These are phyloP conservation scores for Psilocybe azurescens DNA, from an alignment of 768 basidiomycete genomes.

Conservation along the genomic window DNA sequence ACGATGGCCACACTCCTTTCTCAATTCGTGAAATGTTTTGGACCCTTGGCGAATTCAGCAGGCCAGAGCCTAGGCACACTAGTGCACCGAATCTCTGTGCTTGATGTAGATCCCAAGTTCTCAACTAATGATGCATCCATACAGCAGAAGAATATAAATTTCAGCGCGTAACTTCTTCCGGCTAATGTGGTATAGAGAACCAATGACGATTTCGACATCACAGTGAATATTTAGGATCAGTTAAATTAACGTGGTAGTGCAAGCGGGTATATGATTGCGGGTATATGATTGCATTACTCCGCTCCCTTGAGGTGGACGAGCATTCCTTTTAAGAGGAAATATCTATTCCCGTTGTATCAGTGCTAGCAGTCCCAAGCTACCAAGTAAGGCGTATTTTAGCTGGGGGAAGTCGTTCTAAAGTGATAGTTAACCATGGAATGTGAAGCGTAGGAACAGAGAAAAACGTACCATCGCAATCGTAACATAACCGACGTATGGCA, in stretches of 20 bases:
- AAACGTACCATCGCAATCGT: slow-evolving; percentile 88
- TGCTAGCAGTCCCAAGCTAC: slow-evolving; percentile 80
- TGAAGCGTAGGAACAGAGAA: background rate
- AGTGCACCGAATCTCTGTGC: too few species aligned
- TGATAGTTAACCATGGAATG: slow-evolving; percentile 10
- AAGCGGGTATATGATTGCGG: slow-evolving; percentile 16
- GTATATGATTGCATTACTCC: slow-evolving; percentile 9
- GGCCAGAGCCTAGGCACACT: too few species aligned
- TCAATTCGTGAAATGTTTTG: too few species aligned
- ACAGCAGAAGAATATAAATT: too few species aligned
- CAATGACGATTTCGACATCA: too few species aligned
- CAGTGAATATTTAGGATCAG: background rate
- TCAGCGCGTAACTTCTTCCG: too few species aligned
- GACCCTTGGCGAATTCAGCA: too few species aligned
- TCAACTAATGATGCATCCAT: too few species aligned
- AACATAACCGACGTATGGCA: slow-evolving; percentile 95
- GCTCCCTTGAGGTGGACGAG: background rate
- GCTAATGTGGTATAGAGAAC: too few species aligned
- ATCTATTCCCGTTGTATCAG: slow-evolving; percentile 82
- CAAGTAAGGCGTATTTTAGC: slow-evolving; percentile 90
- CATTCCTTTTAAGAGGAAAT: slow-evolving; percentile 4
- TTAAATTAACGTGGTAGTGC: slow-evolving; percentile 14
- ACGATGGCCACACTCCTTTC: too few species aligned
- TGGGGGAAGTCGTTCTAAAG: slow-evolving; percentile 92
- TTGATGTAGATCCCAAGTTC: too few species aligned